Conservation (phyloP, 2,329 filamentous ascomycete genomes). For the Fulvia fulva region DNA sequence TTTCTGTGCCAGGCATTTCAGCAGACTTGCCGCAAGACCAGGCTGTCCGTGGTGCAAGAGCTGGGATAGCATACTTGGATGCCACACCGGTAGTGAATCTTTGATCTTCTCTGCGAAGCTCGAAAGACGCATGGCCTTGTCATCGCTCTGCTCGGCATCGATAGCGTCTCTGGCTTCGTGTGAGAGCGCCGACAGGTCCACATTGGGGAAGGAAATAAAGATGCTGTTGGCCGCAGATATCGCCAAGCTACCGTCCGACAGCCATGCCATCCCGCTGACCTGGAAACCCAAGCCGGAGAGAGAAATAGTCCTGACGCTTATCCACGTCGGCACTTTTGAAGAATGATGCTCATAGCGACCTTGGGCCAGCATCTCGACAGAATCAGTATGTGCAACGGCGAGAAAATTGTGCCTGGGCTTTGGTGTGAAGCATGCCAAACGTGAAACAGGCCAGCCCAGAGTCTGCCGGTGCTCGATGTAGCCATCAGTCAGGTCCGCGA, state of each 20-base stretch:
- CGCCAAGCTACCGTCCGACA: conserved; percentile 77
- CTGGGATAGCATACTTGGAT: conserved; percentile 85
- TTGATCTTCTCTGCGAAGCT: conserved; percentile 54
- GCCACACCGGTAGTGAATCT: conserved; percentile 81
- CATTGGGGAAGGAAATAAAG: conserved; percentile 75
- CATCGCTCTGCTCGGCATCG: conserved; percentile 2
- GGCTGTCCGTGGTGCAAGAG: conserved; percentile 79
- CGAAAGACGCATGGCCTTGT: conserved; percentile 9
- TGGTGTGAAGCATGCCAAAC: conserved; percentile 16
- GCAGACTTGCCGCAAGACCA: conserved; percentile 64
- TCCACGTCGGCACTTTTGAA: conserved; percentile 19
- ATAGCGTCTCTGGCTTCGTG: conserved; percentile 18
- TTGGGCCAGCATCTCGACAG: conserved; percentile 27
- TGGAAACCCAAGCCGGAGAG: conserved; percentile 24
- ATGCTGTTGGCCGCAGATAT: conserved; percentile 89
- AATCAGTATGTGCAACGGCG: conserved; percentile 24
- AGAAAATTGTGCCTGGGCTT: conserved; percentile 21
- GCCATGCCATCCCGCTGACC: conserved; percentile 53
- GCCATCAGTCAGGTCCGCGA: conserved; percentile 29
- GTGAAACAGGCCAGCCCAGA: conserved; percentile 6
- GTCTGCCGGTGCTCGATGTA: conserved; percentile 29
- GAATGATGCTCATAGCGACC: conserved; percentile 24
- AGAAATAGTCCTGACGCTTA: conserved; percentile 21
- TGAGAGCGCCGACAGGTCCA: conserved; percentile 61
- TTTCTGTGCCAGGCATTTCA: conserved; percentile 68